phyloP scores from a whole-genome alignment of 768 basidiomycete species.

The Suillus placidus region DNA sequence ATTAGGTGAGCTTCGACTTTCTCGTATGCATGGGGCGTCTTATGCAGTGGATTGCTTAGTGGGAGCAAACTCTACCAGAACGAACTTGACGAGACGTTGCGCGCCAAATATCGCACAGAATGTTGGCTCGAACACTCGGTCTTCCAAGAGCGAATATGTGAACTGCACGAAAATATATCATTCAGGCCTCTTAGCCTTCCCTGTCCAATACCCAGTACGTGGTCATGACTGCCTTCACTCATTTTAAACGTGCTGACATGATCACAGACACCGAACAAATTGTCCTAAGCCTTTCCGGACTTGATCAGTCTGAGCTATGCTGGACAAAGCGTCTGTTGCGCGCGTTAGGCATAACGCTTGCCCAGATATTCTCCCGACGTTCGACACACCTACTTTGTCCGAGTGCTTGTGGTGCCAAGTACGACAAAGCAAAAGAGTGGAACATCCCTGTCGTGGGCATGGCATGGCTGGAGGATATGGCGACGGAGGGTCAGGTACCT shows the following conservation, averaged over 20 bases:
- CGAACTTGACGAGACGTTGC: slow-evolving; percentile 50
- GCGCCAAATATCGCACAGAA: slow-evolving; percentile 77
- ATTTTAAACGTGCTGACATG: background rate
- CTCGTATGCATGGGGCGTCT: background rate
- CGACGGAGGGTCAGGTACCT: slow-evolving; percentile 52
- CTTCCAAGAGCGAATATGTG: slow-evolving; percentile 71
- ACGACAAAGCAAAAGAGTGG: slow-evolving; percentile 80
- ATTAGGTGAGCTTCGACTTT: slow-evolving; percentile 55
- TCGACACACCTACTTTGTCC: slow-evolving; percentile 86
- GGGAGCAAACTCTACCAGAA: slow-evolving; percentile 68
- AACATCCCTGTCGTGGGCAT: slow-evolving; percentile 69
- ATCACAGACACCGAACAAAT: slow-evolving; percentile 57
- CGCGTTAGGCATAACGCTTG: slow-evolving; percentile 63
- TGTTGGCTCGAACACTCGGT: slow-evolving; percentile 93
- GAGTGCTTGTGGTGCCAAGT: slow-evolving; percentile 69
- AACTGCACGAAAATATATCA: slow-evolving; percentile 65
- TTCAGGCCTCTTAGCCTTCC: slow-evolving; percentile 66
- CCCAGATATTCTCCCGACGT: slow-evolving; percentile 61
- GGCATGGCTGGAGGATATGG: slow-evolving; percentile 70
- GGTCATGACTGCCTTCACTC: background rate
- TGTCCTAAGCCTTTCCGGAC: slow-evolving; percentile 71
- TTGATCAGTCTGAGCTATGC: slow-evolving; percentile 68
- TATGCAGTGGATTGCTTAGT: slow-evolving; percentile 38
- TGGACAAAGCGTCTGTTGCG: slow-evolving; percentile 68
- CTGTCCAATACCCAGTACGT: slow-evolving; percentile 62